Evolutionary conservation across 1,139 yeast genomes (phyloP).

Genomic region (Candida labiduridarum): DNA sequence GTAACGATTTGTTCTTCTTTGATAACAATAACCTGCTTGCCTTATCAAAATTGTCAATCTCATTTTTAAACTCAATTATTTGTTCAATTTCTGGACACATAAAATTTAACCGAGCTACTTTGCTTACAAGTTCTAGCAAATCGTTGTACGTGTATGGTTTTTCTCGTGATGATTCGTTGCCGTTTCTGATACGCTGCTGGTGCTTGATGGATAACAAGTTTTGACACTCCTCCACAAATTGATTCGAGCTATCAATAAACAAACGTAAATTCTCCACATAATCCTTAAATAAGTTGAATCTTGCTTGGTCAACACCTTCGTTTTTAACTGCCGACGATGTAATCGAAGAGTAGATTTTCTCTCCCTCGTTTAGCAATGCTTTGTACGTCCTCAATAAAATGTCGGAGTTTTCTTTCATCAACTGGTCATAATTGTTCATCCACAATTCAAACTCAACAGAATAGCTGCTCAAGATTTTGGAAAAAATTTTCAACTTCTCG

Average conservation of each 20-base stretch:
- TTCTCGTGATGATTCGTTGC: conserved; percentile 13
- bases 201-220: conserved; percentile 51
- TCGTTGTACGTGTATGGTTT: conserved; percentile 15
- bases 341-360: conserved; percentile 45
- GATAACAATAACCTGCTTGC: conserved; percentile 45
- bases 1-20: conserved; percentile 27
- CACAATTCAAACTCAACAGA: conserved; percentile 54
- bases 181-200: conserved; percentile 49
- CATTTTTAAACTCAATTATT: conserved; percentile 53
- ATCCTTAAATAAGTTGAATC: conserved; percentile 22
- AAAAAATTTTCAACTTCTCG: conserved; percentile 46
- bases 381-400: conserved; percentile 52
- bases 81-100: conserved; percentile 62
- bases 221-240: conserved; percentile 62
- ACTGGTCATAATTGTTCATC: conserved; percentile 47
- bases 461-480: conserved; percentile 35
- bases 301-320: conserved; percentile 18
- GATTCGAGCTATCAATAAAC: conserved; percentile 48
- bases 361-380: conserved; percentile 56
- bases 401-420: conserved; percentile 42
- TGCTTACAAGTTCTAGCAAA: conserved; percentile 39
- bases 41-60: conserved; percentile 56
- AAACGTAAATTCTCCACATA: conserved; percentile 38
- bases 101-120: conserved; percentile 53
- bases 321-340: conserved; percentile 19